Base-by-base conservation (phyloP, 2,329 filamentous ascomycete species). In the Cadophora luteo-olivacea region DNA sequence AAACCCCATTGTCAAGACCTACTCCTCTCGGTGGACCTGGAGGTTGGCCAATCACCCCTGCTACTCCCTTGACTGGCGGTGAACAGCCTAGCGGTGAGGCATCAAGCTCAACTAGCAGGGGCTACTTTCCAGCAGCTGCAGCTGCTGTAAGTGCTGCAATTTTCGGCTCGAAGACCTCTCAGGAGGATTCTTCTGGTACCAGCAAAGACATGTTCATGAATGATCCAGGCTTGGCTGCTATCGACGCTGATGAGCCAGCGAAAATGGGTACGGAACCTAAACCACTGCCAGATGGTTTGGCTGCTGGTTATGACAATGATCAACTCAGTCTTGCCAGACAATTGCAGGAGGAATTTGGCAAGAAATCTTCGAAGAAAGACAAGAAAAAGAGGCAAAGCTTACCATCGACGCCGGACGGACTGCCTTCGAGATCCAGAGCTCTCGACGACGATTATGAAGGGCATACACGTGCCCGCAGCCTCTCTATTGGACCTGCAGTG, bases 301-400 rank as follows among this genome's bases (percentile, higher is more conserved):
- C 65, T 33, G 69, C 74, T 41, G 73, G 72, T 11, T 76, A 74
- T 63, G 66, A 71, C 11, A 68, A 75, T 64, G 70, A 75, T 51
- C 76, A 77, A 65, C 68, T 76, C 36, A 73, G 68, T 65, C 71
- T 77, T 38, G 75, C 74, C 7, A 73, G 69, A 60, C 73, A 73
- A 65, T 64, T 76, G 33, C 73, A 74, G 60, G 72, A 77, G 52
- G 75, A 76, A 57, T 76, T 73, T 16, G 70, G 72, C 7, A 72
- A 65, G 38, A 76, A 74, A 63, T 73, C 73, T 41, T 74, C 71
- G 6, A 76, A 76, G 67, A 73, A 75, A 52, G 74, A 75, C 73
- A 78, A 75, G 75, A 79, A 69, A 72, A 76, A 75, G 49, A 71
- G 74, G 14, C 72, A 76, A 69, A 74, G 74, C 63, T 65, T 75